These are phyloP conservation scores for Diutina siamensis DNA, from an alignment of 1,139 yeast genomes.

Conservation along the genomic window DNA sequence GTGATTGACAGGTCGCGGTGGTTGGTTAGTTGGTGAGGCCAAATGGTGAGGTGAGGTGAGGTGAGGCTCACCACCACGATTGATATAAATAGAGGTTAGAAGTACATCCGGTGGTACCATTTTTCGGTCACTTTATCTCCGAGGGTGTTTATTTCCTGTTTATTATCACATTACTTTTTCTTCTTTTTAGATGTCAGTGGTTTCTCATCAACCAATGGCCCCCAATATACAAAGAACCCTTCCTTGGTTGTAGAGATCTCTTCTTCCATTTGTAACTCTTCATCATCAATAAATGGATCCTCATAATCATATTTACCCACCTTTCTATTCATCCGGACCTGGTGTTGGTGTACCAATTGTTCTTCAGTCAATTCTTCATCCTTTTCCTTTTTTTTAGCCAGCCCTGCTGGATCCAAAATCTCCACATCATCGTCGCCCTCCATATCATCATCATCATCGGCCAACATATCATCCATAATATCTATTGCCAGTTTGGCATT, in stretches of 20 bases:
- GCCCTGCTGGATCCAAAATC: constrained; percentile 17
- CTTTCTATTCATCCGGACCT: constrained; percentile 44
- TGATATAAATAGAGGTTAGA: too few relatives aligned
- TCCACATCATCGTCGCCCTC: constrained; percentile 35
- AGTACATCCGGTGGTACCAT: too few relatives aligned
- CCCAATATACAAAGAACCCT: constrained; percentile 94
- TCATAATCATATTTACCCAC: constrained; percentile 85
- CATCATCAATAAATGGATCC: constrained; percentile 95
- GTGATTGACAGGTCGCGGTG: too few relatives aligned
- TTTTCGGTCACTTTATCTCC: too few relatives aligned
- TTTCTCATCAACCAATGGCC: constrained; percentile 69
- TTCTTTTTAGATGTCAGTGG: constrained; percentile 11
- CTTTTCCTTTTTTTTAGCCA: constrained; percentile 19
- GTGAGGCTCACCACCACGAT: neutral
- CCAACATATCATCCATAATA: constrained; percentile 49
- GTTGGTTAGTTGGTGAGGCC: too few relatives aligned
- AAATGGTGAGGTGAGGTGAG: neutral
- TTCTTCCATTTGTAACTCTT: constrained; percentile 87
- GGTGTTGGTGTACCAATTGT: constrained; percentile 32
- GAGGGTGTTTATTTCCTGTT: too few relatives aligned
- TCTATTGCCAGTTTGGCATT: constrained; percentile 51
- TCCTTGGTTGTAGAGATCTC: constrained; percentile 87
- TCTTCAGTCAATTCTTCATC: constrained; percentile 36
- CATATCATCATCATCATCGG: constrained; percentile 47
- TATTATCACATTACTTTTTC: too few relatives aligned